Evolutionary conservation across 805 yeast genomes (phyloP), one percentile per base, ranked within the genome.

Genomic region (Lipomyces sp.): DNA sequence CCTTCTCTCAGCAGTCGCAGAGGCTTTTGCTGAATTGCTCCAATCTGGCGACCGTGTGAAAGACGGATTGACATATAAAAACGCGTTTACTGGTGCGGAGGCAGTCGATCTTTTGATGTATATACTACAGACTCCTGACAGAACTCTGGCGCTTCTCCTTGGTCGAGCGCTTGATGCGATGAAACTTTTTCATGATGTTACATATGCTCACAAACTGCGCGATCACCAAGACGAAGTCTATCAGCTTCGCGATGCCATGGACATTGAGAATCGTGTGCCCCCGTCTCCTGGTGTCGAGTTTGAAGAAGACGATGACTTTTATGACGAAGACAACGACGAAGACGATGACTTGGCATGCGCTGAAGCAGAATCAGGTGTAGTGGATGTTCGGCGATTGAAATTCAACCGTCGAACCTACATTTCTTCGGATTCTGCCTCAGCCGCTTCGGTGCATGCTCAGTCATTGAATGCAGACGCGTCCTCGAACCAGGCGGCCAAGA

Each of bases 161-260:
- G 98, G 98, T 26, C 76, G 98, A 57, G 83, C 97, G 0, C 72
- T 93, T 48, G 98, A 93, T 69, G 95, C 96, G 0, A 98, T 93
- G 62, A 86, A 86, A 66, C 80, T 88, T 49, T 89, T 93, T 68
- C 96, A 88, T 64, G 98, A 93, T 70, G 97, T 90, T 23, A 86
- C 96, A 0, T 91, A 91, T 68, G 95, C 89, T 61, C 98, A 90
- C 66, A 75, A 97, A 43, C 74, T 93, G 47, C 76, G 98, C 58
- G 98, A 93, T 68, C 86, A 95, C 0, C 77, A 76, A 19, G 80
- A 77, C 63, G 98, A 93, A 67, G 86, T 91, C 22, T 93, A 91
- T 67, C 95, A 86, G 60, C 86, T 91, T 18, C 63, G 63, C 11
- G 64, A 61, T n/a, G 43, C 55, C 7, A 36, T 47, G 10, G 54